Base-by-base conservation (phyloP, 345 rosid genomes). In the Pugionium dolabratum region DNA sequence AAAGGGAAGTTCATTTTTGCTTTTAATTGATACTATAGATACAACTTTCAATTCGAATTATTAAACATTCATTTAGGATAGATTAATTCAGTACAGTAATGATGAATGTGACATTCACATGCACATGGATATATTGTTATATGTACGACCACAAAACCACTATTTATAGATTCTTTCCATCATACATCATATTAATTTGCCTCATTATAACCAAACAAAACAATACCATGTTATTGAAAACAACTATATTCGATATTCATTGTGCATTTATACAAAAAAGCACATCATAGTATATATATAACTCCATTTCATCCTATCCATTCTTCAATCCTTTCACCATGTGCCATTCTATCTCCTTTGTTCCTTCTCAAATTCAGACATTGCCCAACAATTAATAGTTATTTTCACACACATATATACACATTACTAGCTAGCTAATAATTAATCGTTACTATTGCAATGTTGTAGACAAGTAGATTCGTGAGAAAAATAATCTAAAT, bases 51-150 rank as follows among this genome's bases (percentile, higher is more conserved):
- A 18, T 18, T 18, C 18, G 18, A 18, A 18, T 18, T 18, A 18
- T 18, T 18, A 18, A 18, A 18, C 18, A 18, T 18, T 18, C 18
- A 18, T 18, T 18, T 18, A 18, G 18, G 18, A 18, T 18, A 18
- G 18, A 18, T 18, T 18, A 18, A 18, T 18, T 18, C 18, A 18
- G 18, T 18, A 18, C 18, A 18, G 18, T 18, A 29, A 73, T 44
- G 62, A 73, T 31, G 76, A 73, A 66, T 73, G 43, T 66, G 76
- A 73, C 76, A 59, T 59, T 39, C 76, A 73, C 76, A 73, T 73
- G 72, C 72, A 43, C 56, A 45, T 66, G 35, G 72, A 59, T 53
- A 44, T 18, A 18, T 18, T 18, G 40, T 47, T 40, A 66, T 54
- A 39, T 45, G 40, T 66, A 60, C 33, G 56, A 66, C 72, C 76